Evolutionary conservation across 805 yeast genomes (phyloP).

Genomic region (Candida namnaoensis): DNA sequence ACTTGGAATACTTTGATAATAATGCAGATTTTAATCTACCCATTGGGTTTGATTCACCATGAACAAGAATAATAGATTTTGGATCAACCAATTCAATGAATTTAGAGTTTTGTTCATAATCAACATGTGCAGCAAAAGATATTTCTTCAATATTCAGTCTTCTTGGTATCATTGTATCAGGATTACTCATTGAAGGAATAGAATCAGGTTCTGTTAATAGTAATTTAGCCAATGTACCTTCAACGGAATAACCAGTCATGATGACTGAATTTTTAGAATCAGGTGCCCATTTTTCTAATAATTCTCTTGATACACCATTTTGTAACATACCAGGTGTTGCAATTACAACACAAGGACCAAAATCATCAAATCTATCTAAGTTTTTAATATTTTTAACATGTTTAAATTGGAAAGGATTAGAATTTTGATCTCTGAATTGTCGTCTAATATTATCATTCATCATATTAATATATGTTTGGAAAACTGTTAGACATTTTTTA

Average conservation of each 20-base stretch:
- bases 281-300: constrained; percentile 95
- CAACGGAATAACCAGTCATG: constrained; percentile 95
- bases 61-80: constrained; percentile 79
- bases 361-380: constrained; percentile 80
- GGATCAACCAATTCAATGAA: constrained; percentile 89
- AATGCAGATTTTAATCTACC: constrained; percentile 93
- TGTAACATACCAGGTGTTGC: constrained; percentile 99
- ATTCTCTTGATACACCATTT: constrained; percentile 86
- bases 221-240: constrained; percentile 95
- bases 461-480: constrained; percentile 93
- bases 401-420: constrained; percentile 88
- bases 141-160: constrained; percentile 84
- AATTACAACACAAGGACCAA: constrained; percentile 91
- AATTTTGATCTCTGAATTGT: constrained; percentile 64
- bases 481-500: constrained; percentile 93
- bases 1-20: constrained; percentile 71
- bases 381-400: constrained; percentile 72
- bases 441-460: constrained; percentile 89
- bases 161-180: constrained; percentile 80
- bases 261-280: constrained; percentile 84
- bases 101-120: constrained; percentile 84
- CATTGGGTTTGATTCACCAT: constrained; percentile 98
- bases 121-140: constrained; percentile 99
- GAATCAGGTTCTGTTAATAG: constrained; percentile 82
- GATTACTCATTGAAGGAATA: constrained; percentile 77